Base-by-base conservation (phyloP, 176 grass and related monocot species). In the Aegilops sharonensis region DNA sequence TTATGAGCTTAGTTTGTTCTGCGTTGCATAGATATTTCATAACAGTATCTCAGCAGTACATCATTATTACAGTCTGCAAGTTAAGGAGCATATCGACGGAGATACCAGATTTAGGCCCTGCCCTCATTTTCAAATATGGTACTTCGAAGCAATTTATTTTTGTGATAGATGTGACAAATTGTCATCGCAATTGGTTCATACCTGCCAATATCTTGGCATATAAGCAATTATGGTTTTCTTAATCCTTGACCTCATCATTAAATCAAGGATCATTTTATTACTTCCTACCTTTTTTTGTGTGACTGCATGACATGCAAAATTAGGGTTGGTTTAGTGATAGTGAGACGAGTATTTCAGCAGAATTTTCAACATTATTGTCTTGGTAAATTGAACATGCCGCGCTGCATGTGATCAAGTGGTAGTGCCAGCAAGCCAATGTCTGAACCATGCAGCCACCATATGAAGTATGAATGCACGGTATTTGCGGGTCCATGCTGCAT, bases 11-110 rank as follows among this genome's bases (percentile, higher is more conserved):
- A 29, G 77, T 10, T 23, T 24, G 3, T 71, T 18, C n/a, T 69
- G 48, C 69, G 47, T 69, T 54, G n/a, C 48, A 69, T 59, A 11
- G 50, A 84, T 57, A 31, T 77, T 76, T 85, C 47, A 25, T 62
- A 32, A 62, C 8, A 68, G 29, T 45, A 20, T 62, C 10, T 62
- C 1, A 61, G 29, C 32, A 83, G 27, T 32, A 63, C 24, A 42
- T 42, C 78, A 37, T 75, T 79, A 43, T 43, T 68, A 42, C 37
- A 80, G 18, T 8, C 40, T 40, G 18, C 59, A 48, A 39, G 18
- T 50, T 72, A 27, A 70, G 23, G 63, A 52, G 4, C 50, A 60
- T 54, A 70, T 60, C n/a, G 39, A 30, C 11, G 23, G 63, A 57
- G 31, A 7, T 14, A 24, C 4, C 11, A 67, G 21, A 75, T 87